Evolutionary conservation across 352 stramenopile genomes (phyloP), one percentile per base, ranked within the genome.

Genomic region (Phytophthora cajani): DNA sequence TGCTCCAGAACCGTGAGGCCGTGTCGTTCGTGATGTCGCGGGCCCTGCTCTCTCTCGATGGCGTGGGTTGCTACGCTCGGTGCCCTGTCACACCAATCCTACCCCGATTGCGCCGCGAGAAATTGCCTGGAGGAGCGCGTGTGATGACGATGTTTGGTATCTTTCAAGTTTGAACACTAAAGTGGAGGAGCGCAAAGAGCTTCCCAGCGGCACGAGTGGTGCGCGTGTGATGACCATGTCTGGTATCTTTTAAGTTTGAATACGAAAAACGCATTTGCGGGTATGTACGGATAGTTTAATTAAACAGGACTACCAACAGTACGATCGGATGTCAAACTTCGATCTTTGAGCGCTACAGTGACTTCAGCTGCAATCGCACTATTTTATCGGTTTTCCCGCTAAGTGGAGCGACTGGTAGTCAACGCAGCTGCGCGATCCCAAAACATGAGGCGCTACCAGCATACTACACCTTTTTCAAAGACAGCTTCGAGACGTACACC

Each of bases 21-120:
- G 27, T 57, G 46, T 32, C 44, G 17, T 57, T 64, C 58, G 58
- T 64, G 44, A 47, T 64, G 30, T 56, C 58, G 7, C n/a, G 36
- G 14, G 58, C 58, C 7, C 58, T 12, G 14, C 58, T 64, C 23
- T 57, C 58, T 17, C 46, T 57, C 10, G 58, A 64, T 19, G 46
- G 58, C 16, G 44, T 55, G n/a, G 50, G n/a, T 14, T 30, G 51
- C 51, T 58, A 12, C 44, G 4, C 16, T 25, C 17, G 17, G 44
- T 50, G 7, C 9, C 47, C 47, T 5, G 47, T 54, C n/a, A 30
- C 21, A 3, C 47, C 47, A 30, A 54, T 54, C n/a, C 21, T 54
- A 30, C 47, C 21, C 47, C 47, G 4, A 32, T 32, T 9, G 3
- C 47, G 3, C 23, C 10, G 10, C 46, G 0, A 27, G 47, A 33